phyloP scores from a whole-genome alignment of 805 yeast species.

The Jamesozyma gamospora region DNA sequence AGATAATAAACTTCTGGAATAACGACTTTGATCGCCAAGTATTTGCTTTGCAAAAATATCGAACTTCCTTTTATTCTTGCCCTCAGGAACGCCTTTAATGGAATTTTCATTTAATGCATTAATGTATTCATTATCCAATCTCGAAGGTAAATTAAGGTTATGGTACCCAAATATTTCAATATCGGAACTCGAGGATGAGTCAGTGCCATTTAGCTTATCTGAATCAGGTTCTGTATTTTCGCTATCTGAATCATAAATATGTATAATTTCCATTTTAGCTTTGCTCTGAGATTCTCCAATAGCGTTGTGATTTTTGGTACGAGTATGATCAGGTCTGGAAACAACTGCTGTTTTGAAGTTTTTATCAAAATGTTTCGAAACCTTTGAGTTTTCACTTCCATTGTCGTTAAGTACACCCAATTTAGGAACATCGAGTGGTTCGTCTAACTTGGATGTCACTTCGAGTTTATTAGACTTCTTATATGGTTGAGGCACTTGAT shows the following conservation, averaged over 20 bases:
- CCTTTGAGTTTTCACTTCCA: too few relatives aligned
- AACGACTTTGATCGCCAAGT: constrained; percentile 4
- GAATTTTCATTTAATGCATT: background rate
- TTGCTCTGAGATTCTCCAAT: background rate
- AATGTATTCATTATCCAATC: background rate
- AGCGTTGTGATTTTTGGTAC: too few relatives aligned
- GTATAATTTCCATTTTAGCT: constrained; percentile 9
- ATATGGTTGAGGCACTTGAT: too few relatives aligned
- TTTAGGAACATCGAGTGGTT: too few relatives aligned
- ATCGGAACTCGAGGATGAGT: background rate
- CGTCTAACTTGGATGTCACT: too few relatives aligned
- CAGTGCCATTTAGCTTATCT: background rate
- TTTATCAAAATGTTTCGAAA: too few relatives aligned
- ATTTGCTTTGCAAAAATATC: constrained; percentile 7
- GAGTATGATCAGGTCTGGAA: too few relatives aligned
- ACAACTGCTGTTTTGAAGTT: too few relatives aligned
- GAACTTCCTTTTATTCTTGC: constrained; percentile 11
- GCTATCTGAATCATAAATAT: constrained; percentile 10
- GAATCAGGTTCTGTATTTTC: background rate
- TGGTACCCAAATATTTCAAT: constrained; percentile 1
- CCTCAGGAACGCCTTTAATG: background rate
- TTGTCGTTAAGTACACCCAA: too few relatives aligned
- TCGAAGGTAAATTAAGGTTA: background rate
- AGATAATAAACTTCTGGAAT: constrained; percentile 6
- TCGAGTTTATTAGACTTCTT: too few relatives aligned